A percentile compares a stretch with the other conserved stretches of the same genome.
Evolutionary conservation across 2,329 filamentous ascomycete genomes (phyloP).

Genomic region (Fusarium dimerum): DNA sequence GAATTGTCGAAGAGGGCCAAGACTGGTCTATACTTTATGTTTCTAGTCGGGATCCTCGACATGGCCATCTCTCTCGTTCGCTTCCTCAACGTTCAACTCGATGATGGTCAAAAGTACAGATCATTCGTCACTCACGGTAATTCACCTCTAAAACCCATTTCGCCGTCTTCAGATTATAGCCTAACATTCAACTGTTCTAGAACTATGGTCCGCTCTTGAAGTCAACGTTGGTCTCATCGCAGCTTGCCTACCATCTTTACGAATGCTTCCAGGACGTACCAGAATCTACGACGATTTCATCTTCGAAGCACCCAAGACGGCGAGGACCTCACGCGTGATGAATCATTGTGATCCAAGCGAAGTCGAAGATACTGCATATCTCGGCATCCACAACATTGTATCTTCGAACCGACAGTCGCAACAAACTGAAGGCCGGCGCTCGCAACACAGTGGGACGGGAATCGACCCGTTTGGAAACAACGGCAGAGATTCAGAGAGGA

Average conservation of each 20-base stretch:
- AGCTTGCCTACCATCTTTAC: constrained; percentile 14
- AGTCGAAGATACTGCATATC: too few species aligned
- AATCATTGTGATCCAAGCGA: too few species aligned
- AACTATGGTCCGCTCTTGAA: constrained; percentile 21
- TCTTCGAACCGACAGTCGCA: too few species aligned
- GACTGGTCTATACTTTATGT: constrained; percentile 11
- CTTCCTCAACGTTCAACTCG: constrained; percentile 16
- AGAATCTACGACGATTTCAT: too few species aligned
- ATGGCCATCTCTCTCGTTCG: constrained; percentile 16
- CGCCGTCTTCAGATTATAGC: neutral
- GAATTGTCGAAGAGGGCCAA: constrained; percentile 9
- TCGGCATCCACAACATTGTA: too few species aligned
- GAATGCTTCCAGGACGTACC: too few species aligned
- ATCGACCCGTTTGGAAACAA: too few species aligned
- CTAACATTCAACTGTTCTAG: constrained; percentile 3
- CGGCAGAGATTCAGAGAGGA: too few species aligned
- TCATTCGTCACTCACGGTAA: constrained; percentile 7
- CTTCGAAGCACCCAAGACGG: too few species aligned
- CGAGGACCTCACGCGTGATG: too few species aligned
- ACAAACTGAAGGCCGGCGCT: too few species aligned
- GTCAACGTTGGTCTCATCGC: constrained; percentile 18
- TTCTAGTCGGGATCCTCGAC: constrained; percentile 15
- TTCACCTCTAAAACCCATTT: neutral
- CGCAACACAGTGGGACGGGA: too few species aligned
- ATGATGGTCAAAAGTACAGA: constrained; percentile 8